Conservation (phyloP, 1,284 basidiomycete genomes). For the Caloboletus inedulis region DNA sequence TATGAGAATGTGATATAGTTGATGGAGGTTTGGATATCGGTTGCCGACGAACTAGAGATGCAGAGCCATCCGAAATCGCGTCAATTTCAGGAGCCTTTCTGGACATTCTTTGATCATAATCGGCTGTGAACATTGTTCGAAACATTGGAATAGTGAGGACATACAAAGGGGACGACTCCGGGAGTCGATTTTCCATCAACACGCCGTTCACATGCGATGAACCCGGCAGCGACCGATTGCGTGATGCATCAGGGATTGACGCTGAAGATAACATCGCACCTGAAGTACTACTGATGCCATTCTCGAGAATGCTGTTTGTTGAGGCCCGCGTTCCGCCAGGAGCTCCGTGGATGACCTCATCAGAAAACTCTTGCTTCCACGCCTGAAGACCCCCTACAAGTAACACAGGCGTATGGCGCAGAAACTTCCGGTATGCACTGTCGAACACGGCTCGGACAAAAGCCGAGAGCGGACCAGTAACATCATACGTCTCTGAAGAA, state of each 20-base stretch:
- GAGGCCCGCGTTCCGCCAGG: conserved; percentile 16
- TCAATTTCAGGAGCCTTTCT: conserved; percentile 16
- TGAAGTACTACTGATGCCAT: conserved; percentile 29
- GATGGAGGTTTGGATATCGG: conserved; percentile 38
- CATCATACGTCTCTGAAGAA: conserved; percentile 57
- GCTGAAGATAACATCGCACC: conserved; percentile 21
- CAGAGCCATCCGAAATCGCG: conserved; percentile 26
- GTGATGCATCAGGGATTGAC: conserved; percentile 25
- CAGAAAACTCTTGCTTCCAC: conserved; percentile 72
- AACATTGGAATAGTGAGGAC: conserved; percentile 6
- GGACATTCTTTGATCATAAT: conserved; percentile 15
- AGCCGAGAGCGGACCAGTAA: conserved; percentile 51
- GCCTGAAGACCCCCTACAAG: conserved; percentile 84
- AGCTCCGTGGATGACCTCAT: conserved; percentile 38
- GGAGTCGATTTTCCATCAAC: conserved; percentile 16
- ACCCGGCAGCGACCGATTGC: conserved; percentile 10
- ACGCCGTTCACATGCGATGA: conserved; percentile 18
- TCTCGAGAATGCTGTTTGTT: conserved; percentile 25
- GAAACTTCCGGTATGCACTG: conserved; percentile 65
- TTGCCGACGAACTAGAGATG: conserved; percentile 37
- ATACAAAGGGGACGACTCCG: conserved; percentile 22
- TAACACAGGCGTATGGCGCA: conserved; percentile 79
- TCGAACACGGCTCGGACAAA: conserved; percentile 73
- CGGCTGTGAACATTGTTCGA: conserved; percentile 12
- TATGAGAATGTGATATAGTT: conserved; percentile 39